These are phyloP conservation scores for Cercophora sp. DNA, from an alignment of 495 filamentous ascomycete genomes.

Conservation along the genomic window DNA sequence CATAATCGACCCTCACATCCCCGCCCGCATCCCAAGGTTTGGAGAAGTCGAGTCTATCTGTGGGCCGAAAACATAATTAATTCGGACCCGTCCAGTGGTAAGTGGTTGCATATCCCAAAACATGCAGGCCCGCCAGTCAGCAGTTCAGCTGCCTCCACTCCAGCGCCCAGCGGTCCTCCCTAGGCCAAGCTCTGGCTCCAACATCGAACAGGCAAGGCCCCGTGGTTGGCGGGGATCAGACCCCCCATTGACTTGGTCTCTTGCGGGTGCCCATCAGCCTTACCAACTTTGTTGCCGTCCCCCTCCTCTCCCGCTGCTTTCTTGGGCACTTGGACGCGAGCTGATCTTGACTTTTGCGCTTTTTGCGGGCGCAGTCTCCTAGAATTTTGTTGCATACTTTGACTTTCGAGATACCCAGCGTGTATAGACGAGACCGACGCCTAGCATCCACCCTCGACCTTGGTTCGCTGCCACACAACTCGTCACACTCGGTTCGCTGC, in stretches of 20 bases:
- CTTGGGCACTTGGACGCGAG: conserved; percentile 1
- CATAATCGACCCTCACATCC: conserved; percentile 18
- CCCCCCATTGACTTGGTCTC: conserved; percentile 6
- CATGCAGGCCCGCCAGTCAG: conserved; percentile 13
- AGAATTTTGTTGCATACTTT: background rate
- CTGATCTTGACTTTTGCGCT: conserved; percentile 13
- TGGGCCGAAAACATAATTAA: conserved; percentile 14
- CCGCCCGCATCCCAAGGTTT: conserved; percentile 11
- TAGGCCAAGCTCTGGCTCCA: conserved; percentile 7
- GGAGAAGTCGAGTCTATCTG: conserved; percentile 4
- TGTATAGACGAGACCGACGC: conserved; percentile 11
- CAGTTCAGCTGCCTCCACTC: conserved; percentile 8
- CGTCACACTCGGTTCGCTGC: conserved; percentile 2
- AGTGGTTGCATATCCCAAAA: conserved; percentile 27
- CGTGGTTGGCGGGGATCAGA: conserved; percentile 13
- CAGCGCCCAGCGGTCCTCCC: conserved; percentile 5
- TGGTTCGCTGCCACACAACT: background rate
- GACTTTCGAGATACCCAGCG: conserved; percentile 7
- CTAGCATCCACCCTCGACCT: background rate
- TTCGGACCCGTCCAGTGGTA: conserved; percentile 12
- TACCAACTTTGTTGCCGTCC: conserved; percentile 23
- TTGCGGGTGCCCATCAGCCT: conserved; percentile 28
- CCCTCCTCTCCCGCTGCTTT: conserved; percentile 6
- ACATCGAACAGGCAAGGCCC: background rate
- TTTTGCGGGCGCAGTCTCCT: conserved; percentile 8